These are phyloP conservation scores for Pseudopyricularia cyperi DNA, from an alignment of 2,329 filamentous ascomycete species.

Conservation along the genomic window DNA sequence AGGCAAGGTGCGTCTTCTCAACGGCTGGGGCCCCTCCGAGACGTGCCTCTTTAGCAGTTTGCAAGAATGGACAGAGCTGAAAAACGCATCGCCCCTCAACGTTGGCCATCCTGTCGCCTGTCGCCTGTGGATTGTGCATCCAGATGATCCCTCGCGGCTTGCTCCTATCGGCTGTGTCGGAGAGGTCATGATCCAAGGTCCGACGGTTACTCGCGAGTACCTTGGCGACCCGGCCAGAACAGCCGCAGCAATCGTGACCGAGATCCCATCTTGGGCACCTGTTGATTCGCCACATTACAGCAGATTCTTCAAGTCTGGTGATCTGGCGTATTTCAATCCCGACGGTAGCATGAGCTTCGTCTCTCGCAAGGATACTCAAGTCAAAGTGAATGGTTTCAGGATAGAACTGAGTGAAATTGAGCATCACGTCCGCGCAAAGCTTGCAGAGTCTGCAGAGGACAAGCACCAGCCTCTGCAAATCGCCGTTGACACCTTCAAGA, in stretches of 20 bases:
- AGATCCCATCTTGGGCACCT: neutral
- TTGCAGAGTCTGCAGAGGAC: neutral
- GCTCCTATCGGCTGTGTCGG: neutral
- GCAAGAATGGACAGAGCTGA: slow-evolving; percentile 12
- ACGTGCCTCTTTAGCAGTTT: slow-evolving; percentile 17
- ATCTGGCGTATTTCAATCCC: neutral
- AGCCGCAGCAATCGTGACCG: neutral
- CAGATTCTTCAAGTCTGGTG: neutral
- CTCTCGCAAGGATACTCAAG: neutral
- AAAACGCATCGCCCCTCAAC: slow-evolving; percentile 8
- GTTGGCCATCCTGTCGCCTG: slow-evolving; percentile 5
- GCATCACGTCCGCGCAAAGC: neutral
- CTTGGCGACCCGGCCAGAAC: slow-evolving; percentile 1
- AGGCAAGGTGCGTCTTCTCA: slow-evolving; percentile 9
- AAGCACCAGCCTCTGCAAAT: neutral
- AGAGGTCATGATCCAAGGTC: neutral
- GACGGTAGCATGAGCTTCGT: neutral
- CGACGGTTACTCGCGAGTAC: neutral
- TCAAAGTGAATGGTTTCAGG: neutral
- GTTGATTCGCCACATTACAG: neutral
- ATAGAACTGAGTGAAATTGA: slow-evolving; percentile 3
- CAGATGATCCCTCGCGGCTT: slow-evolving; percentile 8
- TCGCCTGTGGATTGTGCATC: slow-evolving; percentile 18
- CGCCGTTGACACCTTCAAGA: neutral
- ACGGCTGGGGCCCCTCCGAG: slow-evolving; percentile 13